These are phyloP conservation scores for Metschnikowia koreensis DNA, from an alignment of 805 yeast genomes.

Conservation along the genomic window DNA sequence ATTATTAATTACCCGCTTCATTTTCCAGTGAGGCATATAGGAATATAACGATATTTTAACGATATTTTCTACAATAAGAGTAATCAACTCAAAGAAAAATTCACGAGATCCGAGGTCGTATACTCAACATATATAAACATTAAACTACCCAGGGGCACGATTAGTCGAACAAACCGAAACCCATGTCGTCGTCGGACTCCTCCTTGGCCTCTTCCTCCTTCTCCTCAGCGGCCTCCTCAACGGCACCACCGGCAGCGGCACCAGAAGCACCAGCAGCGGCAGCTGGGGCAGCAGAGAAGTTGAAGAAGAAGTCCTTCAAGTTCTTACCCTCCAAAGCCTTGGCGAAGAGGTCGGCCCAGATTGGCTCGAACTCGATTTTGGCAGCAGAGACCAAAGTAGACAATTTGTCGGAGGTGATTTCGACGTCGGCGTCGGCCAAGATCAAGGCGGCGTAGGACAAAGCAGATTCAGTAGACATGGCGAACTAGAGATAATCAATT, in stretches of 20 bases:
- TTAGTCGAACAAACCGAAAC: slow-evolving; percentile 98
- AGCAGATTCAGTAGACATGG: slow-evolving; percentile 48
- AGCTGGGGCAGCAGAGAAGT: slow-evolving; percentile 47
- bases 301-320: slow-evolving; percentile 50
- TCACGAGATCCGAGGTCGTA: slow-evolving; percentile 1
- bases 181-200: slow-evolving; percentile 74
- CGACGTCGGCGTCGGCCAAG: slow-evolving; percentile 48
- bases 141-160: slow-evolving; percentile 28
- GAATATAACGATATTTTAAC: not conserved
- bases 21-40: no score
- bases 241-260: slow-evolving; percentile 73
- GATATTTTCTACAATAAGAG: not conserved
- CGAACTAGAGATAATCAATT: slow-evolving; percentile 50
- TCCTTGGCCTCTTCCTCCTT: slow-evolving; percentile 65
- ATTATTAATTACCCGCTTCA: no score
- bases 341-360: slow-evolving; percentile 49
- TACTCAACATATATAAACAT: slow-evolving; percentile 9
- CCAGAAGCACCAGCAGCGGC: slow-evolving; percentile 81
- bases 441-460: slow-evolving; percentile 51
- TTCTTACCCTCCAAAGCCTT: slow-evolving; percentile 47
- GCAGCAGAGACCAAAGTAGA: slow-evolving; percentile 40
- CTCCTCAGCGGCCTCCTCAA: slow-evolving; percentile 68
- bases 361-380: slow-evolving; percentile 44
- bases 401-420: slow-evolving; percentile 46
- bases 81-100: not conserved